These are phyloP conservation scores for Laburnicola sp. DNA, from an alignment of 2,329 filamentous ascomycete genomes.

Conservation along the genomic window DNA sequence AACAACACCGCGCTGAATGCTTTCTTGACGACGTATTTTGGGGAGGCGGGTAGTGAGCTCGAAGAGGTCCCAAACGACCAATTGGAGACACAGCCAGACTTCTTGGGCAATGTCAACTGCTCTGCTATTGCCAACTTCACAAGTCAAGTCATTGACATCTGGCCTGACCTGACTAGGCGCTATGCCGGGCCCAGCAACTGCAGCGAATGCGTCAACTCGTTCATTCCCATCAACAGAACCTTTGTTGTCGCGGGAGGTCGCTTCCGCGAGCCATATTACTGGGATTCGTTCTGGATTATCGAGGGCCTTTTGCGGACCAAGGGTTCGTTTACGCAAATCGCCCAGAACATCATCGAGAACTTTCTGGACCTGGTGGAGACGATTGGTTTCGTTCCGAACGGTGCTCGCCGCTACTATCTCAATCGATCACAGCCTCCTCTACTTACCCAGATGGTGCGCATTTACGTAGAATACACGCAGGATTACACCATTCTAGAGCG, in stretches of 20 bases:
- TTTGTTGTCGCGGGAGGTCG: constrained; percentile 73
- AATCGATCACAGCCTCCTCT: constrained; percentile 71
- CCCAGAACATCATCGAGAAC: constrained; percentile 70
- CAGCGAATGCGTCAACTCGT: constrained; percentile 64
- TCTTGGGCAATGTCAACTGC: constrained; percentile 61
- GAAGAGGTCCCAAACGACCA: constrained; percentile 56
- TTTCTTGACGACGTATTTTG: constrained; percentile 67
- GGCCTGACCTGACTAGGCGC: constrained; percentile 66
- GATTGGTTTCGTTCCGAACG: constrained; percentile 69
- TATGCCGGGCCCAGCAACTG: constrained; percentile 57
- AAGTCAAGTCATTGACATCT: constrained; percentile 67
- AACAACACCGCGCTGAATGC: constrained; percentile 65
- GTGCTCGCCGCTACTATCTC: constrained; percentile 68
- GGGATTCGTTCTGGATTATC: constrained; percentile 71
- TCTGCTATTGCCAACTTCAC: constrained; percentile 63
- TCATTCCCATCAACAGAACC: constrained; percentile 66
- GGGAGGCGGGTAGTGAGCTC: constrained; percentile 65
- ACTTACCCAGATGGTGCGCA: constrained; percentile 66
- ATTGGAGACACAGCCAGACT: constrained; percentile 60
- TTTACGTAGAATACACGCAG: constrained; percentile 66
- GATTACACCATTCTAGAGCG: constrained; percentile 63
- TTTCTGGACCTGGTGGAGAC: constrained; percentile 68
- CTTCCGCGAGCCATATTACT: constrained; percentile 72
- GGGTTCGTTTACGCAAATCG: constrained; percentile 65
- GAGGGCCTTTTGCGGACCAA: constrained; percentile 67